Percentiles rank a stretch among this genome's conserved stretches.
Evolutionary conservation across 2,329 filamentous ascomycete genomes (phyloP).

Genomic region (Emericellopsis cladophorae): DNA sequence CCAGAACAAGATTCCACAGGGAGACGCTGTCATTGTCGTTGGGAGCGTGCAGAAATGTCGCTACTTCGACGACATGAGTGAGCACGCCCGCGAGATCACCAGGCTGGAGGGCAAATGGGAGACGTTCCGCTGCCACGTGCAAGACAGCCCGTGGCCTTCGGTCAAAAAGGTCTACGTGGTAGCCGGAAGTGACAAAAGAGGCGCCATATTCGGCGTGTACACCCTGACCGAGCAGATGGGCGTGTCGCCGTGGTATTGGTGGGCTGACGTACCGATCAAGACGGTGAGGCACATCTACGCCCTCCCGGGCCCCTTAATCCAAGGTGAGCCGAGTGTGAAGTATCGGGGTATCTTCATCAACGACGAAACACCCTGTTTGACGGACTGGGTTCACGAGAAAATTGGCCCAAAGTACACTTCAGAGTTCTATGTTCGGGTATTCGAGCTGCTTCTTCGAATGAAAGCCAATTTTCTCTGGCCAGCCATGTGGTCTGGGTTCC

Average conservation of each 20-base stretch:
- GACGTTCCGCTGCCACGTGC: constrained; percentile 46
- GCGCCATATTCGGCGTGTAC: constrained; percentile 59
- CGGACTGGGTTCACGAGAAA: constrained; percentile 41
- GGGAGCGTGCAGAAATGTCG: background rate
- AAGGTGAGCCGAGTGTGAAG: constrained; percentile 42
- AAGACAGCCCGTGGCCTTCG: constrained; percentile 43
- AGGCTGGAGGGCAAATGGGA: constrained; percentile 53
- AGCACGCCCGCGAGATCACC: constrained; percentile 26
- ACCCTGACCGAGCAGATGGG: constrained; percentile 60
- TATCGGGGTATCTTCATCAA: constrained; percentile 52
- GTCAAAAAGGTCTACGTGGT: constrained; percentile 50
- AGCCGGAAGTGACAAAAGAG: constrained; percentile 51
- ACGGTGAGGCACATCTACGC: constrained; percentile 35
- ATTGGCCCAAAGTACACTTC: constrained; percentile 33
- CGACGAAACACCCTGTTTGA: constrained; percentile 32
- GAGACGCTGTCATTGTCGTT: background rate
- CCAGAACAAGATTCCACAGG: background rate
- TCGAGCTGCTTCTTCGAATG: constrained; percentile 48
- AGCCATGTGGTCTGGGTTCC: constrained; percentile 46
- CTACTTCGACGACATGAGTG: background rate
- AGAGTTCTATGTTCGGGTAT: constrained; percentile 48
- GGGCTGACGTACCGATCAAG: constrained; percentile 41
- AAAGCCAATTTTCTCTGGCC: constrained; percentile 55
- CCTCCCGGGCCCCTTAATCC: constrained; percentile 12
- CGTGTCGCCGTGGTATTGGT: constrained; percentile 36